These are phyloP conservation scores for Alternaria arborescens DNA, from an alignment of 2,329 filamentous ascomycete species.

Conservation along the genomic window DNA sequence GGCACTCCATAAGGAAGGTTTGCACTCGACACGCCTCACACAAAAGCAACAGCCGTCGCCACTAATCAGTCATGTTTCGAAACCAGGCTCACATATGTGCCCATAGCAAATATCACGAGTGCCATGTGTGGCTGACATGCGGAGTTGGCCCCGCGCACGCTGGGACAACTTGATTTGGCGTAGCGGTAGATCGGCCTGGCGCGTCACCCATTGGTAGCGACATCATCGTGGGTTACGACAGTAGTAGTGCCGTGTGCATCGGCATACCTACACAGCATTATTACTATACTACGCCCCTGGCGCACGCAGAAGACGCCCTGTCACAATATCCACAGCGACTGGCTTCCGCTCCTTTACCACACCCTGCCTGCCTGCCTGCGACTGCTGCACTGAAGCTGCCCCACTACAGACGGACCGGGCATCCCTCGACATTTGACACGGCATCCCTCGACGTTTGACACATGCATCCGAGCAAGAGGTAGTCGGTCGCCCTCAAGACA, in stretches of 20 bases:
- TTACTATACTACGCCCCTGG: not conserved
- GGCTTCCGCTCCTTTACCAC: not conserved
- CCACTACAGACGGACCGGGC: constrained; percentile 18
- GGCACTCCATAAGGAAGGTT: not conserved
- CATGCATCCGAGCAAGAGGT: constrained; percentile 17
- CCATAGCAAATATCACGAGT: not conserved
- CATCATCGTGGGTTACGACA: constrained; percentile 17
- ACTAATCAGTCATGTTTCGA: not conserved
- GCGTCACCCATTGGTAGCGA: constrained; percentile 13
- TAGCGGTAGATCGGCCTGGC: constrained; percentile 16
- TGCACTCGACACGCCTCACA: not conserved
- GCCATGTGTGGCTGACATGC: constrained; percentile 4
- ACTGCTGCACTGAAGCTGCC: constrained; percentile 8
- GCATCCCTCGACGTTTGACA: not conserved
- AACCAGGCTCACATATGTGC: not conserved
- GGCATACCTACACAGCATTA: not conserved
- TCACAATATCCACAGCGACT: not conserved
- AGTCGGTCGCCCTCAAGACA: constrained; percentile 13
- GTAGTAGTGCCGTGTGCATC: not conserved
- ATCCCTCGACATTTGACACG: constrained; percentile 14
- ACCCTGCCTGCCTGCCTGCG: not conserved
- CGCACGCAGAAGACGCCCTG: not conserved
- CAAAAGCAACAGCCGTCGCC: not conserved
- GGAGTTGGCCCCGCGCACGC: constrained; percentile 1
- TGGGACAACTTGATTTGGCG: constrained; percentile 13